Conservation (phyloP, 495 filamentous ascomycete genomes). For the Neurospora discreta region DNA sequence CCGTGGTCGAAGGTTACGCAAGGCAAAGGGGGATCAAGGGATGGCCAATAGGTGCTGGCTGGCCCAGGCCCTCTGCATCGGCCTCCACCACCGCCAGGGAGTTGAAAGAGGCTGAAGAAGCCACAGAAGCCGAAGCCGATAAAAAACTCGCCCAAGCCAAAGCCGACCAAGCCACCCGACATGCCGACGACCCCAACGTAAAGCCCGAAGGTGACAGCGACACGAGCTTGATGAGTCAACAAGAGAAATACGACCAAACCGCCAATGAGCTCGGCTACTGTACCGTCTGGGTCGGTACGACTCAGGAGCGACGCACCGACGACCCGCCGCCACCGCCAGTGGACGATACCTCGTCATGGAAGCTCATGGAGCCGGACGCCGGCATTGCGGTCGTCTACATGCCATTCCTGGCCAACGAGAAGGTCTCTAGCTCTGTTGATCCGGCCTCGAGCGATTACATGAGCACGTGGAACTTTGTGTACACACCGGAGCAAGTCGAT, state of each 20-base stretch:
- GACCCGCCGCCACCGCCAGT: slow-evolving; percentile 47
- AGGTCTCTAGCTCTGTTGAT: slow-evolving; percentile 60
- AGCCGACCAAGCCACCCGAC: slow-evolving; percentile 30
- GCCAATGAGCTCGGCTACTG: slow-evolving; percentile 69
- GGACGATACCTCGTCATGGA: slow-evolving; percentile 52
- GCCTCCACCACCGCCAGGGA: slow-evolving; percentile 45
- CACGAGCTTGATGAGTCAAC: slow-evolving; percentile 12
- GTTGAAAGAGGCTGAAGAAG: slow-evolving; percentile 57
- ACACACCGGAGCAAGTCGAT: slow-evolving; percentile 78
- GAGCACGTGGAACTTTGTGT: slow-evolving; percentile 96
- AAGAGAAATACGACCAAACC: slow-evolving; percentile 23
- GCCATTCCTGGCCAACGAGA: slow-evolving; percentile 72
- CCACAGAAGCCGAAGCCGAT: slow-evolving; percentile 46
- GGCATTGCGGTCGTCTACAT: slow-evolving; percentile 88
- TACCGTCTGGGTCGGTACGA: slow-evolving; percentile 89
- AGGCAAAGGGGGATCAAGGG: slow-evolving; percentile 78
- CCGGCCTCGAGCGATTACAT: slow-evolving; percentile 73
- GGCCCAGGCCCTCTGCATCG: slow-evolving; percentile 54
- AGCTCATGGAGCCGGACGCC: slow-evolving; percentile 64
- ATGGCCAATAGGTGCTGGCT: slow-evolving; percentile 86
- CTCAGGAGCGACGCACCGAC: slow-evolving; percentile 49
- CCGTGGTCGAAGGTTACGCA: slow-evolving; percentile 84
- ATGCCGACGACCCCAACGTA: slow-evolving; percentile 3
- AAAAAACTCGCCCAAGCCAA: slow-evolving; percentile 53
- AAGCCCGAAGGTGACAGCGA: slow-evolving; percentile 5